Conservation (phyloP, 257 asterid genomes). For the Salvia hispanica region DNA sequence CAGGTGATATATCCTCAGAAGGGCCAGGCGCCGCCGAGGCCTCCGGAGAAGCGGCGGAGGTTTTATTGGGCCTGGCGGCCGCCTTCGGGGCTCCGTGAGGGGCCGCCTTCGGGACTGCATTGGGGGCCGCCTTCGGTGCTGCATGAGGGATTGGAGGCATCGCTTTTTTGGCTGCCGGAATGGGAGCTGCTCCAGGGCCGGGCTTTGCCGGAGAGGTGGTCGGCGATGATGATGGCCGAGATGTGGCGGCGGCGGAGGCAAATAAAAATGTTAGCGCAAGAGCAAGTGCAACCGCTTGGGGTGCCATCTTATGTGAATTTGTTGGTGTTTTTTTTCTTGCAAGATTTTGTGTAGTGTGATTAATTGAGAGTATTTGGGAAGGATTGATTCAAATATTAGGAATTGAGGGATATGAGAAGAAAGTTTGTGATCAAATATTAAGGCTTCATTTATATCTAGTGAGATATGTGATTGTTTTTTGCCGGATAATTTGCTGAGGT, state of each 20-base stretch:
- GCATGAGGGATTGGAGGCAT: neutral
- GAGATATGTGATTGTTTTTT: neutral
- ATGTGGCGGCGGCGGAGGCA: conserved; percentile 45
- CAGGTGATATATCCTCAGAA: conserved; percentile 21
- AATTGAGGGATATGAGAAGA: neutral
- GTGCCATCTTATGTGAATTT: conserved; percentile 45
- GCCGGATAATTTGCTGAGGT: neutral
- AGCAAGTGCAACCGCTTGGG: conserved; percentile 40
- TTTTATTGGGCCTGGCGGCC: neutral
- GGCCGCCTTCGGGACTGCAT: conserved; percentile 13
- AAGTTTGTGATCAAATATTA: neutral
- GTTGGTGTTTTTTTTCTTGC: neutral
- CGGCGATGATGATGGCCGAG: conserved; percentile 50
- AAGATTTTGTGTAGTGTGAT: neutral
- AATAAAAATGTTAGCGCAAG: conserved; percentile 46
- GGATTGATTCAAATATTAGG: too few relatives aligned
- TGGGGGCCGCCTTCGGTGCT: conserved; percentile 18
- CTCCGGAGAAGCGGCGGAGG: neutral
- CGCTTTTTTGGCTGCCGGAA: conserved; percentile 2
- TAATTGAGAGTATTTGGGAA: too few relatives aligned
- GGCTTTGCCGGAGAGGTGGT: conserved; percentile 22
- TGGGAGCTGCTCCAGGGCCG: neutral
- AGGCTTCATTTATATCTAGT: neutral
- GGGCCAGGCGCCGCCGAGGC: conserved; percentile 54
- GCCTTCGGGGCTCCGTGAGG: neutral